Conservation (phyloP, 108 stramenopile species). For the Tribonema minus region DNA sequence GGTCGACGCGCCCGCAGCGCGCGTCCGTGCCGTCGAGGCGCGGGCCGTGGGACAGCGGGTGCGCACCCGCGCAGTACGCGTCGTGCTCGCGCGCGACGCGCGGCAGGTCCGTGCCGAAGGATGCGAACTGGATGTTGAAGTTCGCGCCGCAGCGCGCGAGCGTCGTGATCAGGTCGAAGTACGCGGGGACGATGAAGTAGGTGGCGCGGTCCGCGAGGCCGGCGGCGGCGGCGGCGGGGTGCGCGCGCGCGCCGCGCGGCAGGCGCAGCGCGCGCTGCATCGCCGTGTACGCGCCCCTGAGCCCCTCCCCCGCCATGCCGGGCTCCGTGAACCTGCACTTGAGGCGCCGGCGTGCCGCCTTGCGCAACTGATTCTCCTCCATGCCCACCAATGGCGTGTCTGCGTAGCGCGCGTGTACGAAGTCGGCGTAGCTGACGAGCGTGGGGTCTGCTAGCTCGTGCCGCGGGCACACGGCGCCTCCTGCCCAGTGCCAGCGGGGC, state of each 20-base stretch:
- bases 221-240: background rate
- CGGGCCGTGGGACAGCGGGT: constrained; percentile 1
- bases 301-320: background rate
- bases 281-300: background rate
- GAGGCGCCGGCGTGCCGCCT: background rate
- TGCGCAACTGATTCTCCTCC: too few species aligned
- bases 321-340: background rate
- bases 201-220: background rate
- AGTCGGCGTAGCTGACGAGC: too few species aligned
- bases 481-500: too few species aligned
- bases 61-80: background rate
- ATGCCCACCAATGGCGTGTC: too few species aligned
- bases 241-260: background rate
- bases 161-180: background rate
- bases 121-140: background rate
- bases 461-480: too few species aligned
- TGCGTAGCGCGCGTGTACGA: too few species aligned
- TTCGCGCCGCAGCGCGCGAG: background rate
- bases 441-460: too few species aligned
- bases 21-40: too few species aligned
- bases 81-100: background rate
- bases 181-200: background rate
- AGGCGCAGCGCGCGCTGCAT: background rate
- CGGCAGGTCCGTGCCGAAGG: background rate
- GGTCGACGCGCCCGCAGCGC: too few species aligned